Base-by-base conservation (phyloP, 2,329 filamentous ascomycete species). In the Aspergillus ruber region DNA sequence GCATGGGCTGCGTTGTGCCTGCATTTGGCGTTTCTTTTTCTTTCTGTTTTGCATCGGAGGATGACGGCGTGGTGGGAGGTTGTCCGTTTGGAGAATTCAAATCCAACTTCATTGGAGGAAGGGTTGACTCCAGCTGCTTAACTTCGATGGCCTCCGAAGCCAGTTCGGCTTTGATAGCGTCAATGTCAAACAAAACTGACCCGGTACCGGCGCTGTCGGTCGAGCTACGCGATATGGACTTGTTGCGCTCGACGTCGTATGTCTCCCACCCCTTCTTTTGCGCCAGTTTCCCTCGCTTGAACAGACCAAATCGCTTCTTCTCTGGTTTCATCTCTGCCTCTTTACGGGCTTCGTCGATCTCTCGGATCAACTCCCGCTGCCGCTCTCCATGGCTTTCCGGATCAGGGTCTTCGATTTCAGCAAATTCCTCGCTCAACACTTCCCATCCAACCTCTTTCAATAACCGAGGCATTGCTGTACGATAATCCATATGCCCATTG, bases 331-430 rank as follows among this genome's bases (percentile, higher is more conserved):
- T 84, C 60, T 95, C 90, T 3, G 95, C 78, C 60, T 93, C 83
- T 63, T 85, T 90, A 33, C 93, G 82, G 6, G 93, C 93, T 68
- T 95, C 90, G 65, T 97, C 91, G 45, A 98, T 95, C 69, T 98
- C 93, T 59, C 86, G 90, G 64, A 98, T 95, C 38, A 98, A 80
- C 68, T 97, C 91, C 47, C 90, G 80, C 68, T 98, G 93, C 42
- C 90, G 79, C 64, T 89, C 79, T 44, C 82, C 79, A 69, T 97
- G 91, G 57, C 95, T 91, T 0, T 97, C 93, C 0, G 93, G 93
- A 61, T 98, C 93, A 0, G 93, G 90, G 57, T 98, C 93, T 65
- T 97, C 93, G 50, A 98, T 97, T 69, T 98, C 93, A 1, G 81
- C 84, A 63, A 97, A 98, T 64, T 97, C 91, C 58, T 96, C 90